phyloP scores from a whole-genome alignment of 2,329 filamentous ascomycete species.

The Penicillium frequentans region DNA sequence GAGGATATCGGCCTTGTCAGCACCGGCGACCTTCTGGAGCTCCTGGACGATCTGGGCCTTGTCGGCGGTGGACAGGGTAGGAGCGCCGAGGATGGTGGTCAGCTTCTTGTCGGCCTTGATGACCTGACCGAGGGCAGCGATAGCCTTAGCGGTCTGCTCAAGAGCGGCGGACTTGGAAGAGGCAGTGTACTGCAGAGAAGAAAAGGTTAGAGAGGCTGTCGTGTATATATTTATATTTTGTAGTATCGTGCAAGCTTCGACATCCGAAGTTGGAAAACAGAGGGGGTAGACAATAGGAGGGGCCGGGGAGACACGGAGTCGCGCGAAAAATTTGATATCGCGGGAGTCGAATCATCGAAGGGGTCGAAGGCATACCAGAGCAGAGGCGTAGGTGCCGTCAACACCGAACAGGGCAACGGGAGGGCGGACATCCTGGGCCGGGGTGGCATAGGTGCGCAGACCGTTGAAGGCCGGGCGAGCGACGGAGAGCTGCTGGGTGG shows the following conservation, averaged over 20 bases:
- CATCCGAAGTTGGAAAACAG: constrained; percentile 12
- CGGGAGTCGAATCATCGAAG: constrained; percentile 1
- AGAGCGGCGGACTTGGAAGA: constrained; percentile 83
- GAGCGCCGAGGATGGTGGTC: constrained; percentile 69
- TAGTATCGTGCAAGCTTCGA: constrained; percentile 3
- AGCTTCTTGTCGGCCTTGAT: constrained; percentile 86
- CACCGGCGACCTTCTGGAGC: constrained; percentile 78
- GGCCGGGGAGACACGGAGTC: constrained; percentile 19
- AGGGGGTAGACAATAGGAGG: constrained; percentile 15
- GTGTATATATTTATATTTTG: neutral
- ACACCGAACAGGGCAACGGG: constrained; percentile 91
- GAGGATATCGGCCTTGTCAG: constrained; percentile 73
- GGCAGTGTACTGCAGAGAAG: constrained; percentile 76
- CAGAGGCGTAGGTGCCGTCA: constrained; percentile 97
- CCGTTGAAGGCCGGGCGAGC: constrained; percentile 43
- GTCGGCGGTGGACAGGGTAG: constrained; percentile 74
- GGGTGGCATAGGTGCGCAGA: constrained; percentile 74
- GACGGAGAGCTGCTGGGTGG: constrained; percentile 46
- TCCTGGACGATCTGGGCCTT: constrained; percentile 85
- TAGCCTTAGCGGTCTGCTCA: constrained; percentile 79
- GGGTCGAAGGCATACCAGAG: constrained; percentile 71
- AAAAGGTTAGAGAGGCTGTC: constrained; percentile 5
- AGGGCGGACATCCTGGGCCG: constrained; percentile 70
- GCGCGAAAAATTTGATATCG: constrained; percentile 8
- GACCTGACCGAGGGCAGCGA: constrained; percentile 68